Conservation (phyloP, 148 eudicot genomes). For the Chenopodium berlandieri region DNA sequence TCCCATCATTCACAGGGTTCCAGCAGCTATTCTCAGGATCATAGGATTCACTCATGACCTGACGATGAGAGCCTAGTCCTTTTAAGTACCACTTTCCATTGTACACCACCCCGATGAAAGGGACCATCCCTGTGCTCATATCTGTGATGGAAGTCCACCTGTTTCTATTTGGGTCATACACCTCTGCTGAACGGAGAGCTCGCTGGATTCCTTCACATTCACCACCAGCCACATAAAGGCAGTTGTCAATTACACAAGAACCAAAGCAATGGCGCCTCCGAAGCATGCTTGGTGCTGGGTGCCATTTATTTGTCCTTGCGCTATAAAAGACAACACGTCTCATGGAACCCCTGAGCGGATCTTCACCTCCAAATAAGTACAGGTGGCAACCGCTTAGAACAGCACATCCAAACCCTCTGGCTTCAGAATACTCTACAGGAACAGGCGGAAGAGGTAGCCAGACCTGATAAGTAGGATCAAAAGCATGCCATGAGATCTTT, state of each 20-base stretch:
- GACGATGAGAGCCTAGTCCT: slow-evolving; percentile 75
- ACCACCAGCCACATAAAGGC: slow-evolving; percentile 90
- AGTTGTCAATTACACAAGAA: slow-evolving; percentile 78
- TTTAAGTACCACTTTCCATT: slow-evolving; percentile 83
- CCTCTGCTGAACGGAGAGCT: slow-evolving; percentile 84
- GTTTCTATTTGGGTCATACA: slow-evolving; percentile 81
- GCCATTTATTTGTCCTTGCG: slow-evolving; percentile 90
- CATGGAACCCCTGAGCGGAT: slow-evolving; percentile 74
- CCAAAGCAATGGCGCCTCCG: slow-evolving; percentile 84
- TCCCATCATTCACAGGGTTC: slow-evolving; percentile 62
- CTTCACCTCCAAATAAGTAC: slow-evolving; percentile 80
- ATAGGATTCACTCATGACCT: slow-evolving; percentile 84
- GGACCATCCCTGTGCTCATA: slow-evolving; percentile 93
- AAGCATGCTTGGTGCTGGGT: slow-evolving; percentile 76
- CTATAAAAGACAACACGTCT: slow-evolving; percentile 73
- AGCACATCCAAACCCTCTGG: slow-evolving; percentile 93
- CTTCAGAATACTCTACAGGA: slow-evolving; percentile 76
- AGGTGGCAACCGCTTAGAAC: slow-evolving; percentile 81
- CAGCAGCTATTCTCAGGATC: slow-evolving; percentile 62
- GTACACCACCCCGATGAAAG: slow-evolving; percentile 90
- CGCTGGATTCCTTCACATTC: slow-evolving; percentile 92
- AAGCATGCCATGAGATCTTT: slow-evolving; percentile 86
- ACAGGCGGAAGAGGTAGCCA: slow-evolving; percentile 98
- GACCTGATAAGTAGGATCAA: slow-evolving; percentile 77
- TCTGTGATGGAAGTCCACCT: slow-evolving; percentile 81